Conservation (phyloP, 345 rosid species). For the Eucalyptus sp. region DNA sequence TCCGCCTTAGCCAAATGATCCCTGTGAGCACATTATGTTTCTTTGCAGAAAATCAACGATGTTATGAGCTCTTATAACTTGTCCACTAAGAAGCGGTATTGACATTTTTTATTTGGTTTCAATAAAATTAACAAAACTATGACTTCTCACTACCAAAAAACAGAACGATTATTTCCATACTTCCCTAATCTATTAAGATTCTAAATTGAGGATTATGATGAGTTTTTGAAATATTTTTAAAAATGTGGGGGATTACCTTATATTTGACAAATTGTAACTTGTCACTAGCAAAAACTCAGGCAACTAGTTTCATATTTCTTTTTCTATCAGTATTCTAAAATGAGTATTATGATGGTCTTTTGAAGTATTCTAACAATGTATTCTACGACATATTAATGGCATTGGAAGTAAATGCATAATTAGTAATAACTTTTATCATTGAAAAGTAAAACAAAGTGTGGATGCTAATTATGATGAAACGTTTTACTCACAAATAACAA, state of each 20-base stretch:
- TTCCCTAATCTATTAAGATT: background rate
- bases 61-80: background rate
- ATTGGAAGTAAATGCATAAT: background rate
- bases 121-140: background rate
- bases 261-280: background rate
- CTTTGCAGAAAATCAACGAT: background rate
- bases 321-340: background rate
- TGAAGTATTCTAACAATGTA: background rate
- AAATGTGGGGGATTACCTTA: background rate
- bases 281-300: background rate
- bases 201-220: background rate
- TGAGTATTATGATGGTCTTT: background rate
- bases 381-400: background rate
- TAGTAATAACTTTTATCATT: background rate
- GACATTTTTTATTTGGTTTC: too few relatives aligned
- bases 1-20: background rate
- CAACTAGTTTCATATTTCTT: background rate
- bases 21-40: background rate
- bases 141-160: background rate
- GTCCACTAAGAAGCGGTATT: too few relatives aligned
- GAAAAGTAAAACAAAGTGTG: accelerated
- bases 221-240: background rate
- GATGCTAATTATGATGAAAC: background rate
- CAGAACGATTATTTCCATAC: background rate
- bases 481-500: accelerated